Evolutionary conservation across 1,284 basidiomycete species (phyloP), one percentile per base, ranked within the genome.

Genomic region (Ustilago xerochloae): DNA sequence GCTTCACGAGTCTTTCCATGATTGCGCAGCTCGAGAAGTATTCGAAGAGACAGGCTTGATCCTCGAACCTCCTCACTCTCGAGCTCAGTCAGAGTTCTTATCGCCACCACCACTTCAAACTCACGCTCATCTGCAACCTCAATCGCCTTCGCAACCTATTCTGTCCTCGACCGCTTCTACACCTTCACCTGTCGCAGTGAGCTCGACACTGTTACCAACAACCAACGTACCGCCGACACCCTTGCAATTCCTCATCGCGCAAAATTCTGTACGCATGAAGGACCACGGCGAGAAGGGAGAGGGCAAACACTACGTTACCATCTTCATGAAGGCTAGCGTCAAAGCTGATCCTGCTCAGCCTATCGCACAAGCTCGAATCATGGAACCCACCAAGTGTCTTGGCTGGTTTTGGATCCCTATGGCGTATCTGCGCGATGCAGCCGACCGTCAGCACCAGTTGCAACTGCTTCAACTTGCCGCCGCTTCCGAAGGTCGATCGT

Each of bases 291-390:
- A 72, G 38, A 30, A 53, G 12, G 54, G 62, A 2, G 55, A 68
- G 1, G 63, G 54, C 3, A 81, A 78, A 54, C 83, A 84, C 64
- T 84, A 84, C 48, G 73, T 84, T 38, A 84, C 83, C 26, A 73
- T 84, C 30, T 84, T 83, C 47, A 72, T 83, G 64, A 75, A 60
- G 20, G 75, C 70, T 20, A 61, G 51, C 16, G 67, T 75, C 16
- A 35, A 63, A 45, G 22, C 30, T 46, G 47, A 68, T 39, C 18
- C 43, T 43, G 48, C 41, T 12, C 57, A 59, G 32, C 36, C 58
- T 9, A 6, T 41, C 12, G 66, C 59, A 3, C 13, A 50, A 29
- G 39, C 51, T 16, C 53, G 74, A 63, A 72, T 83, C 36, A 73
- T 75, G 48, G 80, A 84, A 50, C 78, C 81, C 0, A 75, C 63